Evolutionary conservation across 768 basidiomycete genomes (phyloP), one percentile per base, ranked within the genome.

Genomic region (Podaxis carcinomalis): DNA sequence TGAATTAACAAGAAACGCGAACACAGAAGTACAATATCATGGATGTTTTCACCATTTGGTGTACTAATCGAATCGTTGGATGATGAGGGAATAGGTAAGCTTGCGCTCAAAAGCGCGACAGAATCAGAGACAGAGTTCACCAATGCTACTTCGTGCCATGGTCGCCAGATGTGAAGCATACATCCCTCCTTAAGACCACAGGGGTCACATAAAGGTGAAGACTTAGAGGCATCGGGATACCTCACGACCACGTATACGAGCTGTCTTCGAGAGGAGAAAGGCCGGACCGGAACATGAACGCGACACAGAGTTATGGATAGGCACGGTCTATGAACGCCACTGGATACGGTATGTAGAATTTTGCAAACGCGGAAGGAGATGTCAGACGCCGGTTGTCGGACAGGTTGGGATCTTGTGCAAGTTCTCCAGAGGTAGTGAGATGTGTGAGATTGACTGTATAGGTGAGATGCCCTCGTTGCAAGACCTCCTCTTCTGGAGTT

Each of bases 351-450:
- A 59, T 81, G 76, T 0, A 83, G 66, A 25, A 85, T 72, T 32
- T 75, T 74, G 32, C 77, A 47, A 19, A 87, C 71, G 36, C 72
- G 77, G 0, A 83, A 73, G 37, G 72, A 75, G 46, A 86, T 69
- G 61, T 84, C 81, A 16, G 77, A 71, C 4, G 72, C 62, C 16
- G 74, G 63, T 4, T 72, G 63, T n/a, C 72, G 68, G 2, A 71
- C 68, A 4, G 74, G 51, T 0, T 72, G 73, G n/a, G 73, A 73
- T 36, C 79, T 77, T 39, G 77, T 75, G 56, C 83, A 81, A 56
- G 78, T 79, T 56, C 77, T 76, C 86, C 86, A 87, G 2, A 87
- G 71, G 2, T 74, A 63, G 51, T 82, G 75, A 35, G 78, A 75
- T 4, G 82, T 84, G 28, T 75, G 75, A 4, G 73, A 68, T 25